These are phyloP conservation scores for Alternaria arborescens DNA, from an alignment of 2,329 filamentous ascomycete species.

Conservation along the genomic window DNA sequence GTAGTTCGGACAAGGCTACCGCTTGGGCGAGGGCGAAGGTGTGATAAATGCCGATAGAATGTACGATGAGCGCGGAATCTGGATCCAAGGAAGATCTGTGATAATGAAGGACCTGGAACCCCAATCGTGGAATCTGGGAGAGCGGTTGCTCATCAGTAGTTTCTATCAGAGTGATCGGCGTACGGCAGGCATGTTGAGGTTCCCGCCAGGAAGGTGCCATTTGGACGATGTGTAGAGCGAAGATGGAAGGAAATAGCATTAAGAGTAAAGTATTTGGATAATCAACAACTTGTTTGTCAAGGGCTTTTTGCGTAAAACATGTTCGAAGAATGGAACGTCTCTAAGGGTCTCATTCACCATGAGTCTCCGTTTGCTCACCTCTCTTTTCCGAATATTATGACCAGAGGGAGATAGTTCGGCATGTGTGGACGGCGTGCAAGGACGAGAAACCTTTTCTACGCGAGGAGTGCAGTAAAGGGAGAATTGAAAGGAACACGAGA, in stretches of 20 bases:
- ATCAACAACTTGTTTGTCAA: not conserved
- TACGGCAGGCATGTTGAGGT: conserved; percentile 1
- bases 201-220: not conserved
- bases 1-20: not conserved
- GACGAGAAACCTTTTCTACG: too few relatives aligned
- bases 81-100: not conserved
- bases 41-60: conserved; percentile 6
- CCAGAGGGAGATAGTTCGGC: not conserved
- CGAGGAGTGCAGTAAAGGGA: not conserved
- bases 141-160: not conserved
- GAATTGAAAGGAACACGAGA: not conserved
- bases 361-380: conserved; percentile 5
- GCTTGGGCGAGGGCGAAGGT: not conserved
- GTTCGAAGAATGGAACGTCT: not conserved
- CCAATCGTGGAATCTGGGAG: not conserved
- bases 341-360: not conserved
- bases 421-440: not conserved
- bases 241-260: not conserved
- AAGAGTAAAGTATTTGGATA: not conserved
- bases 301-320: conserved; percentile 3
- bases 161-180: not conserved
- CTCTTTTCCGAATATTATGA: not conserved
- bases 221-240: not conserved
- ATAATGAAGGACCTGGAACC: conserved; percentile 1
- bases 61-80: not conserved